Base-by-base conservation (phyloP, 1,139 yeast species). In the Petasospora fabianii region DNA sequence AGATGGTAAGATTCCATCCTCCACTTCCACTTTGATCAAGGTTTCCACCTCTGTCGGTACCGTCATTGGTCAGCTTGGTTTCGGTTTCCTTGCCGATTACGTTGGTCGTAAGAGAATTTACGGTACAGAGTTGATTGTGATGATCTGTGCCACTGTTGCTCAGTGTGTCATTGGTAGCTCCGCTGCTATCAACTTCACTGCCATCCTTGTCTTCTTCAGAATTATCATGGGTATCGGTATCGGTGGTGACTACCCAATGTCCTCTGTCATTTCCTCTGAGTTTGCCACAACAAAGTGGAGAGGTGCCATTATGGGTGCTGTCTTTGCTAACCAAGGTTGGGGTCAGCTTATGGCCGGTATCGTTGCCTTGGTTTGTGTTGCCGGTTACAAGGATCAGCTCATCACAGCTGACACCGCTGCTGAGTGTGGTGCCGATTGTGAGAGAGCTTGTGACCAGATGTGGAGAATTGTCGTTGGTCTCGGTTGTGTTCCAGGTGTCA, bases 221-320 rank as follows among this genome's bases (percentile, higher is more conserved):
- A 79, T 85, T 50, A 59, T 84, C 47, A 81, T 81, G 86, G 96
- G 96, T 71, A 80, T 92, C 56, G 98, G 98, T 80, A 94, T 92
- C 58, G 98, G 98, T 71, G 98, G 97, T 75, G 98, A 92, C 69
- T 92, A 92, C 68, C 98, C 98, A 55, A 78, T 92, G 66, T 88
- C 97, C 31, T 92, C 97, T 30, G 83, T 85, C 63, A 85, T 85
- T 54, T 82, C 95, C 10, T 81, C 95, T 38, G 96, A 85, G 68
- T 85, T 85, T 57, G 76, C 95, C 27, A 84, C 95, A 43, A 85
- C 95, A 54, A 85, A 83, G 64, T 85, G 95, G 94, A 84, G 96
- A 80, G 96, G 96, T 71, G 95, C 95, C 49, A 84, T 85, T 55
- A 85, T 85, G 95, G 86, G 85, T 58, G 94, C 95, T 30, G 95